Conservation (phyloP, 2,329 filamentous ascomycete genomes). For the Verticillium nubilum region DNA sequence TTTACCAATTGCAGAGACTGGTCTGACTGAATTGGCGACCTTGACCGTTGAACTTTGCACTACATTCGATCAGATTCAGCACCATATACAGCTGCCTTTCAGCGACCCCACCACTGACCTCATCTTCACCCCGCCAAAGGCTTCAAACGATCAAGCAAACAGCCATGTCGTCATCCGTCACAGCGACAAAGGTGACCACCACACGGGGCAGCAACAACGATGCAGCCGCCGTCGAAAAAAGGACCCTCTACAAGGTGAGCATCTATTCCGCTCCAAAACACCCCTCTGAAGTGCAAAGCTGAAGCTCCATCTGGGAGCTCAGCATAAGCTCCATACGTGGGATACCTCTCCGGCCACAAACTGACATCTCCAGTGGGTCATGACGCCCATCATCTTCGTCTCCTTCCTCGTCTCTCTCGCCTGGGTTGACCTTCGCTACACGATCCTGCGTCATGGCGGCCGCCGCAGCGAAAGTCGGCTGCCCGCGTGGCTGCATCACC, state of each 20-base stretch:
- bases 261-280: no score
- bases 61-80: no score
- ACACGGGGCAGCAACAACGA: conserved; percentile 6
- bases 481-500: conserved; percentile 33
- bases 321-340: no score
- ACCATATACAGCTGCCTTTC: no score
- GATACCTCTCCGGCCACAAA: no score
- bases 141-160: background rate
- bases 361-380: conserved; percentile 32
- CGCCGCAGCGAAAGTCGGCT: conserved; percentile 23
- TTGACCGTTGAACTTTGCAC: no score
- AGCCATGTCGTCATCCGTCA: conserved; percentile 14
- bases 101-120: background rate
- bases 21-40: no score
- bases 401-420: conserved; percentile 61
- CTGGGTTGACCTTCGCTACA: conserved; percentile 54
- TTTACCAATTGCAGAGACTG: no score
- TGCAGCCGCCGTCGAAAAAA: conserved; percentile 7
- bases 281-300: no score
- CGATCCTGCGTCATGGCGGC: conserved; percentile 39
- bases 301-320: no score
- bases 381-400: conserved; percentile 59
- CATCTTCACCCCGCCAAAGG: background rate
- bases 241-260: conserved; percentile 17
- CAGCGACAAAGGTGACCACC: conserved; percentile 9